These are phyloP conservation scores for Blepharisma stoltei DNA, from an alignment of 73 alveolate species.

Conservation along the genomic window DNA sequence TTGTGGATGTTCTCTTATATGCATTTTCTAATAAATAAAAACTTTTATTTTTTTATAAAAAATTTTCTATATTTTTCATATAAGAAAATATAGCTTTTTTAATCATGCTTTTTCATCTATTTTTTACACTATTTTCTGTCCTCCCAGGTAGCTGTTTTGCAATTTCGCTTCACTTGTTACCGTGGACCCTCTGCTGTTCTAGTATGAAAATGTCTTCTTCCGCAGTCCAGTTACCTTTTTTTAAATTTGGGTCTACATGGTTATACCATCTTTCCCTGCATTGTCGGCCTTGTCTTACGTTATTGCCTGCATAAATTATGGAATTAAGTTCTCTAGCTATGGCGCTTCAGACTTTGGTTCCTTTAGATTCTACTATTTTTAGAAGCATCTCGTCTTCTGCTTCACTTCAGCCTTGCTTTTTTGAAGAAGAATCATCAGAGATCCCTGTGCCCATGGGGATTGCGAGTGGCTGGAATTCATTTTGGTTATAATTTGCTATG, in stretches of 20 bases:
- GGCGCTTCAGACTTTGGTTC: constrained; percentile 47
- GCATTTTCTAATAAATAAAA: too few species aligned
- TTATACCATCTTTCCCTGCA: constrained; percentile 87
- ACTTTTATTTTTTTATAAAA: too few species aligned
- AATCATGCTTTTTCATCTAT: constrained; percentile 41
- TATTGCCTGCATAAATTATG: constrained; percentile 14
- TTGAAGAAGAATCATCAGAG: neutral
- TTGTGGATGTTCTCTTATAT: too few species aligned
- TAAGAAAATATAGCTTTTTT: neutral
- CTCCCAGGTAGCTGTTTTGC: constrained; percentile 65
- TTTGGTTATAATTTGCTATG: constrained; percentile 1
- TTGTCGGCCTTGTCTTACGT: constrained; percentile 71
- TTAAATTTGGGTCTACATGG: constrained; percentile 71
- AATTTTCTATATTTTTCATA: too few species aligned
- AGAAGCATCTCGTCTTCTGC: constrained; percentile 36
- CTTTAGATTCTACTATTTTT: constrained; percentile 36
- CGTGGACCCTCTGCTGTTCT: constrained; percentile 63
- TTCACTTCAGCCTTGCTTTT: constrained; percentile 34
- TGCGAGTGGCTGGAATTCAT: constrained; percentile 12
- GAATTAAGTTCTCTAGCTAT: constrained; percentile 45
- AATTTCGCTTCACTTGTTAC: constrained; percentile 83
- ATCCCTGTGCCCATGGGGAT: neutral
- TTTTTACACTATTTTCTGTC: constrained; percentile 83
- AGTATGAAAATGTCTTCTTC: constrained; percentile 72
- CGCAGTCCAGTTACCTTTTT: constrained; percentile 68